phyloP scores from a whole-genome alignment of 345 rosid genomes.

The Balakata baccata region DNA sequence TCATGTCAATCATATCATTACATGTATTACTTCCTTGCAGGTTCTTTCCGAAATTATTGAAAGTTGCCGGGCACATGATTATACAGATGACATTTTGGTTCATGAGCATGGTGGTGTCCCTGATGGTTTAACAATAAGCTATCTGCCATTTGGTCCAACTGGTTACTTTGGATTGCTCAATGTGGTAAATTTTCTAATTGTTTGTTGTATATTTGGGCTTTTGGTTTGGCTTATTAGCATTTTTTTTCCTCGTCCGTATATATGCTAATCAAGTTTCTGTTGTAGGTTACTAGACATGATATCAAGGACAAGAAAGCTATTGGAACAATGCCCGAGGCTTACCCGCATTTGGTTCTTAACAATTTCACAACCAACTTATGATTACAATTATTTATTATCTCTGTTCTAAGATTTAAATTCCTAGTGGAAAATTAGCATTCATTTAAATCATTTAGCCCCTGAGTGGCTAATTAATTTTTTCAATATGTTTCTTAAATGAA shows the following conservation, averaged over 20 bases:
- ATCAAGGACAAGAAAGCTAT: constrained; percentile 63
- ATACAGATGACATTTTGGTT: constrained; percentile 83
- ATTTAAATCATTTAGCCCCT: not conserved
- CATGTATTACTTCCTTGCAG: constrained; percentile 35
- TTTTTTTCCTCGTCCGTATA: too few relatives aligned
- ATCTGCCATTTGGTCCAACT: constrained; percentile 93
- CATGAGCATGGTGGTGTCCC: constrained; percentile 90
- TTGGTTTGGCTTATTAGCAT: constrained; percentile 7
- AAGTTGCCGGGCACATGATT: constrained; percentile 80
- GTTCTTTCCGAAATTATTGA: constrained; percentile 88
- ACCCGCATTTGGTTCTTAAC: constrained; percentile 69
- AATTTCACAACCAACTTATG: too few relatives aligned
- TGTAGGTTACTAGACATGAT: constrained; percentile 92
- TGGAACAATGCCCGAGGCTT: constrained; percentile 88
- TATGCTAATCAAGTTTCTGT: constrained; percentile 9
- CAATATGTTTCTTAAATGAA: too few relatives aligned
- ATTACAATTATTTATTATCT: constrained; percentile 2
- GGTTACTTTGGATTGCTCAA: constrained; percentile 81
- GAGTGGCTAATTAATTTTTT: too few relatives aligned
- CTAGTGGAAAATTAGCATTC: not conserved
- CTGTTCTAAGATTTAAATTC: too few relatives aligned
- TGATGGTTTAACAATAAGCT: constrained; percentile 74
- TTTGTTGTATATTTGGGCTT: not conserved
- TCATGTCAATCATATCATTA: not conserved
- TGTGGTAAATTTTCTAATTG: constrained; percentile 58